Percentiles rank a stretch among this genome's conserved stretches.
phyloP scores from a whole-genome alignment of 129 eudicot genomes.

The Deinandra increscens region DNA sequence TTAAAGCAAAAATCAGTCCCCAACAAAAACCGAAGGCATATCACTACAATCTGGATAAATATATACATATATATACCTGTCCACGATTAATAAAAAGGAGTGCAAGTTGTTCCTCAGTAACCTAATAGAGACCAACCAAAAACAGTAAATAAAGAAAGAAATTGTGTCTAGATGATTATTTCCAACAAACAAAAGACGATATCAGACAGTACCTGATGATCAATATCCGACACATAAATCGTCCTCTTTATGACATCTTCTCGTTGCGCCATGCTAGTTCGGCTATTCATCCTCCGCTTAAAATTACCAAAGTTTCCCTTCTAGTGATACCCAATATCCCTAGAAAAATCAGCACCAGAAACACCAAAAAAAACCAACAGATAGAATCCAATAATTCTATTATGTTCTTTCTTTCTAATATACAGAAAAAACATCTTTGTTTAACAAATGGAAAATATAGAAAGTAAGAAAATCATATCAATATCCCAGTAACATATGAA shows the following conservation, averaged over 20 bases:
- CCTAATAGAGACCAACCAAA: conserved; percentile 40
- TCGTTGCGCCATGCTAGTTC: conserved; percentile 76
- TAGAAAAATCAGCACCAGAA: too few species aligned
- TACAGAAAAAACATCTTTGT: too few species aligned
- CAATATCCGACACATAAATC: conserved; percentile 88
- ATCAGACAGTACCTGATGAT: conserved; percentile 62
- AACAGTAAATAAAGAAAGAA: neutral
- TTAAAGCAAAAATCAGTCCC: neutral
- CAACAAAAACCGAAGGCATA: neutral
- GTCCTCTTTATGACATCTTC: conserved; percentile 92
- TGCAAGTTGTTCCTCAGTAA: conserved; percentile 97
- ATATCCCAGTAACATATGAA: too few species aligned
- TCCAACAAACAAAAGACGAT: neutral
- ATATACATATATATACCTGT: conserved; percentile 45
- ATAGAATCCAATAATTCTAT: too few species aligned
- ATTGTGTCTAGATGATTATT: neutral
- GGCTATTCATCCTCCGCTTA: conserved; percentile 64
- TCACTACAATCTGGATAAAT: neutral
- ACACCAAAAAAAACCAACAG: too few species aligned
- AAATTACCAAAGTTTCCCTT: conserved; percentile 57
- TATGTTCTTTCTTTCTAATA: too few species aligned
- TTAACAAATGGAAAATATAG: too few species aligned
- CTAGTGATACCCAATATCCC: conserved; percentile 32
- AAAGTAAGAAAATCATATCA: too few species aligned
- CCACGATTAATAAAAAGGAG: conserved; percentile 78